These are phyloP conservation scores for Podospora anserina DNA, from an alignment of 495 filamentous ascomycete species.

Conservation along the genomic window DNA sequence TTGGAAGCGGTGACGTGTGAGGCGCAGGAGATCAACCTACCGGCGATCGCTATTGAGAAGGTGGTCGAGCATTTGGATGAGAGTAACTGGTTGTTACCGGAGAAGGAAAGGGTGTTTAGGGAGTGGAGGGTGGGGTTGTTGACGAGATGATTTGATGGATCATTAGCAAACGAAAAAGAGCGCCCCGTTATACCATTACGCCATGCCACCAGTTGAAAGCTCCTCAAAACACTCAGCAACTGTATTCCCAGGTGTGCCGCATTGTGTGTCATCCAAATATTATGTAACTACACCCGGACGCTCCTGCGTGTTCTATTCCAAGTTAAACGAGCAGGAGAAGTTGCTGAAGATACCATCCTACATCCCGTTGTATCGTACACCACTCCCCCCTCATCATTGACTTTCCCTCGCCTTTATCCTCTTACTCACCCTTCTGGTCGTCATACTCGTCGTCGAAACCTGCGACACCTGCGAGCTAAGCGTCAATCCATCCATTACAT, in stretches of 20 bases:
- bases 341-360: neutral
- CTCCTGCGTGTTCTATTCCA: neutral
- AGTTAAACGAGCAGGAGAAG: neutral
- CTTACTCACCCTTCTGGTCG: neutral
- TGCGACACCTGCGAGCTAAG: neutral
- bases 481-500: conserved; percentile 12
- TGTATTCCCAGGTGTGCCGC: neutral
- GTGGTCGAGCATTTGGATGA: conserved; percentile 42
- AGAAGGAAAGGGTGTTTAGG: conserved; percentile 53
- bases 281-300: neutral
- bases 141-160: conserved; percentile 35
- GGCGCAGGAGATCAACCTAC: conserved; percentile 64
- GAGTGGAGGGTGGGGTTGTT: conserved; percentile 68
- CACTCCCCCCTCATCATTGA: neutral
- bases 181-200: too few relatives aligned
- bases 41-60: conserved; percentile 44
- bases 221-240: neutral
- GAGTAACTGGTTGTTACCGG: conserved; percentile 56
- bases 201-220: neutral
- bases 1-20: conserved; percentile 54
- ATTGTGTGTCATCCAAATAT: neutral
- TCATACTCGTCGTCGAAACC: neutral
- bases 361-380: neutral
- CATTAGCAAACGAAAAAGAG: neutral
- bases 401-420: neutral